phyloP scores from a whole-genome alignment of 768 basidiomycete genomes.

The Boletus speciosus region DNA sequence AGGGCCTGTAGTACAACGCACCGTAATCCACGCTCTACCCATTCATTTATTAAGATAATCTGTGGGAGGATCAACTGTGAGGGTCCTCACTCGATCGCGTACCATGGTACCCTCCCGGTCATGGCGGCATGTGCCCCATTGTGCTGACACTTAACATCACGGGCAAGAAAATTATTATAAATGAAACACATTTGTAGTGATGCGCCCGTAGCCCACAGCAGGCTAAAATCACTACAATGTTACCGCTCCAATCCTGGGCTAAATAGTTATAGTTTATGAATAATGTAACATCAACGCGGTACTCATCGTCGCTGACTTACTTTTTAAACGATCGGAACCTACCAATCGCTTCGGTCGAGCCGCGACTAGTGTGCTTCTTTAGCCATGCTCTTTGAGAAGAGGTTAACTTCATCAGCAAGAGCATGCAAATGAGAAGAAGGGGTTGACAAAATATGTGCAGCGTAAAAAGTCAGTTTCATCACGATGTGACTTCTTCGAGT shows the following conservation, averaged over 20 bases:
- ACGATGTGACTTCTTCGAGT: constrained; percentile 34
- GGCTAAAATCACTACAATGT: background rate
- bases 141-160: background rate
- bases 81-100: constrained; percentile 19
- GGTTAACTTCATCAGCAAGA: constrained; percentile 41
- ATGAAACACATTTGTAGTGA: background rate
- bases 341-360: background rate
- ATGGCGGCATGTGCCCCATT: background rate
- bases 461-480: constrained; percentile 70
- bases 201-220: background rate
- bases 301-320: background rate
- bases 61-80: constrained; percentile 23
- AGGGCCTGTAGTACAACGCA: background rate
- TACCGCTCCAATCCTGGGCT: background rate
- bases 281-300: background rate
- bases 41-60: background rate
- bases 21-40: background rate
- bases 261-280: background rate
- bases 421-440: constrained; percentile 40
- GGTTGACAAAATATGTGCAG: constrained; percentile 54
- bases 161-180: background rate
- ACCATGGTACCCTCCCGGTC: constrained; percentile 22
- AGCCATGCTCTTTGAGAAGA: constrained; percentile 27
- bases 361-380: constrained; percentile 10
- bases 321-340: background rate